These are phyloP conservation scores for Tylopilus intermedius DNA, from an alignment of 768 basidiomycete species.

Conservation along the genomic window DNA sequence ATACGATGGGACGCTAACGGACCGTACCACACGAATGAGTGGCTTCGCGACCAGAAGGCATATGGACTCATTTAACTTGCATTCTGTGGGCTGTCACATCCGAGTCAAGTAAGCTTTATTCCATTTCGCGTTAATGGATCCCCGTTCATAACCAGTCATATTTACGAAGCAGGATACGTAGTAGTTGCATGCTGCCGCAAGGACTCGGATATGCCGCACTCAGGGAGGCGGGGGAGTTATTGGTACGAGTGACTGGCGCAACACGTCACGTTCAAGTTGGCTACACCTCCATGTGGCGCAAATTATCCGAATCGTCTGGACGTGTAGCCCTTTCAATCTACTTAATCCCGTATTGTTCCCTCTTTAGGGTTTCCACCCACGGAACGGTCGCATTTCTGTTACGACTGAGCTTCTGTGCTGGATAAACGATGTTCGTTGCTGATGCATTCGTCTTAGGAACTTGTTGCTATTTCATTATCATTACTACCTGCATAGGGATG, in stretches of 20 bases:
- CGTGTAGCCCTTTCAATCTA: slow-evolving; percentile 10
- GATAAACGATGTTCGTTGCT: slow-evolving; percentile 6
- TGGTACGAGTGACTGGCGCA: slow-evolving; percentile 1
- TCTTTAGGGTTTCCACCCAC: slow-evolving; percentile 16
- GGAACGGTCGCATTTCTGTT: slow-evolving; percentile 10
- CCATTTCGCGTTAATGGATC: slow-evolving; percentile 4
- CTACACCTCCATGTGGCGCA: not conserved
- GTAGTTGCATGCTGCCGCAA: not conserved
- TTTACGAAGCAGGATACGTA: slow-evolving; percentile 8
- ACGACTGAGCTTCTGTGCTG: slow-evolving; percentile 8
- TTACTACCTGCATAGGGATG: not conserved
- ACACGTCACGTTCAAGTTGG: slow-evolving; percentile 11
- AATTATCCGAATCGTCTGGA: not conserved
- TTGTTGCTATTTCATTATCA: too few relatives aligned
- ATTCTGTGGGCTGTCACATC: slow-evolving; percentile 7
- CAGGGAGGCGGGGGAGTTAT: slow-evolving; percentile 3
- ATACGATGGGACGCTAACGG: slow-evolving; percentile 1
- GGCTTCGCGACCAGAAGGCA: slow-evolving; percentile 7
- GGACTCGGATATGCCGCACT: slow-evolving; percentile 1
- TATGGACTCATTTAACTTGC: not conserved
- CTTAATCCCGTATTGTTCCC: slow-evolving; percentile 23
- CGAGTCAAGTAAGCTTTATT: not conserved
- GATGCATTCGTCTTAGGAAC: slow-evolving; percentile 1
- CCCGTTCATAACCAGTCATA: not conserved
- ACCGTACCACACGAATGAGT: not conserved